phyloP scores from a whole-genome alignment of 2,329 filamentous ascomycete genomes.

The Scopulariopsis brevicaulis region DNA sequence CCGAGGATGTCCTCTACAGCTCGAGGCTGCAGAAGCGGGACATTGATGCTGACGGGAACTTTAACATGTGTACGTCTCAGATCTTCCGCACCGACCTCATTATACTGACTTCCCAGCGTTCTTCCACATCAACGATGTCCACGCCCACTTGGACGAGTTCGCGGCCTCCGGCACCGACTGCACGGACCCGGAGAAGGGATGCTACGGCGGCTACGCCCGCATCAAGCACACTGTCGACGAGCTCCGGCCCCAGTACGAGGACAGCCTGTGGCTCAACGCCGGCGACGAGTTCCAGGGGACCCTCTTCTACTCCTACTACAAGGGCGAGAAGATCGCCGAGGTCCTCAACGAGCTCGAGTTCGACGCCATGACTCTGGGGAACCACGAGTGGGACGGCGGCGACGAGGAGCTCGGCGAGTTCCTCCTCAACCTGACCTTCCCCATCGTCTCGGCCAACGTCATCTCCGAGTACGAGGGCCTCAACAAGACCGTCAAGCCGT shows the following conservation, averaged over 20 bases:
- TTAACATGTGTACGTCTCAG: conserved; percentile 34
- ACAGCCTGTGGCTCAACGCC: conserved; percentile 51
- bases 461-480: conserved; percentile 46
- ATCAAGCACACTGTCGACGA: conserved; percentile 49
- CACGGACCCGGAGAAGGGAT: conserved; percentile 40
- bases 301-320: conserved; percentile 55
- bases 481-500: conserved; percentile 53
- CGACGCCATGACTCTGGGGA: conserved; percentile 56
- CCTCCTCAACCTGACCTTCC: conserved; percentile 52
- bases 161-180: conserved; percentile 51
- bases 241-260: conserved; percentile 42
- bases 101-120: conserved; percentile 29
- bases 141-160: conserved; percentile 55
- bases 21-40: conserved; percentile 35
- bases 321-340: conserved; percentile 56
- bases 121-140: conserved; percentile 61
- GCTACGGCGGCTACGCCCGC: conserved; percentile 53
- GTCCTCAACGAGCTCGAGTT: conserved; percentile 55
- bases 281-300: conserved; percentile 64
- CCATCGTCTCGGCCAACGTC: conserved; percentile 52
- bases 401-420: conserved; percentile 52
- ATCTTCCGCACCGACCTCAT: not conserved
- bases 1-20: conserved; percentile 37
- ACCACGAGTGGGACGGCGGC: conserved; percentile 56
- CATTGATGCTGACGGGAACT: conserved; percentile 34